These are phyloP conservation scores for Backusella liffmaniae DNA, from an alignment of 192 early-diverging fungal genomes.

Conservation along the genomic window DNA sequence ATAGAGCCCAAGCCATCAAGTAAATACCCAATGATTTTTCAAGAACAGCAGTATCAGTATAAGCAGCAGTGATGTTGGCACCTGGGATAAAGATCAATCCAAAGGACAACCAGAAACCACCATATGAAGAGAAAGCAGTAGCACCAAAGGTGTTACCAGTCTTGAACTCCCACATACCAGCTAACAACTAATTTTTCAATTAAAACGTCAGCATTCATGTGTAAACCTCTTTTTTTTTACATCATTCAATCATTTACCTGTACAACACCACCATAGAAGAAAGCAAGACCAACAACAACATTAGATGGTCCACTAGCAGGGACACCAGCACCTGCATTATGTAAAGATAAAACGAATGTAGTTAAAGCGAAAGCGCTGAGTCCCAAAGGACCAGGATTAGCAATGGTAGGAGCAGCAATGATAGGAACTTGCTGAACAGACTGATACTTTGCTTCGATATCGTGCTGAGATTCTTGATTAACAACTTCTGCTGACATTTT, in stretches of 20 bases:
- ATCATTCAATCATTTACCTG: constrained; percentile 40
- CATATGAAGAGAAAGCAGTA: constrained; percentile 72
- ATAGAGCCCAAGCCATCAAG: constrained; percentile 64
- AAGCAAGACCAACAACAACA: constrained; percentile 61
- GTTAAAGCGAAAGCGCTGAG: constrained; percentile 61
- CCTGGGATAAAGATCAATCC: constrained; percentile 57
- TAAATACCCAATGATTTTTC: constrained; percentile 60
- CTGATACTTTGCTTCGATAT: background rate
- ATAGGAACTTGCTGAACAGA: background rate
- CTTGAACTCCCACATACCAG: constrained; percentile 85
- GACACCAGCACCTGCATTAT: constrained; percentile 66
- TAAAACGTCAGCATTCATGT: background rate
- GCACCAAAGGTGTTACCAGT: constrained; percentile 81
- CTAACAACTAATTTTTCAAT: constrained; percentile 45
- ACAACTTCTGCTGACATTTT: background rate
- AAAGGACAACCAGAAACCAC: constrained; percentile 69
- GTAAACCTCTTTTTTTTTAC: background rate
- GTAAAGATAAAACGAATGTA: constrained; percentile 69
- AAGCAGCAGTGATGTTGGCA: constrained; percentile 47
- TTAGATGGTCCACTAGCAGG: constrained; percentile 48
- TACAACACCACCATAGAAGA: constrained; percentile 75
- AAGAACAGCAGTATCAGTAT: constrained; percentile 35
- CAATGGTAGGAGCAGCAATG: constrained; percentile 47
- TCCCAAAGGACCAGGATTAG: constrained; percentile 65
- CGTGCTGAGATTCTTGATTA: background rate